phyloP scores from a whole-genome alignment of 208 protist species.

The Trypanosoma vivax region DNA sequence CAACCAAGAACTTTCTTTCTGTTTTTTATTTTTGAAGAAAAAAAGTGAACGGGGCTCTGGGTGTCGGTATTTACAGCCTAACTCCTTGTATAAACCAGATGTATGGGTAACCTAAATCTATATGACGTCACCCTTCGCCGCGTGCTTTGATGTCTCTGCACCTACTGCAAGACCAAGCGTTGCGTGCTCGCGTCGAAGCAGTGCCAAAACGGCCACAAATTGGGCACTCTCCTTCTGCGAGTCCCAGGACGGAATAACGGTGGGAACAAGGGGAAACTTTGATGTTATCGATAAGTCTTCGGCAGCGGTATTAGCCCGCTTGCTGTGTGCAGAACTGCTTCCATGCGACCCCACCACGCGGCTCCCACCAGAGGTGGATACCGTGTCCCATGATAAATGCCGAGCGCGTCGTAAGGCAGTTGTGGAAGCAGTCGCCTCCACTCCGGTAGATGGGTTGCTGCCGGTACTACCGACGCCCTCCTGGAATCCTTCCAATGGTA shows the following conservation, averaged over 20 bases:
- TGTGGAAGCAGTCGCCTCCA: slow-evolving; percentile 36
- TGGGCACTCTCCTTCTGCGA: slow-evolving; percentile 48
- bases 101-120: not conserved
- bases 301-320: not conserved
- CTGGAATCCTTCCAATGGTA: slow-evolving; percentile 2
- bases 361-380: not conserved
- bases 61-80: no score
- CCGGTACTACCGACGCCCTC: slow-evolving; percentile 11
- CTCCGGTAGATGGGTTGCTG: slow-evolving; percentile 1
- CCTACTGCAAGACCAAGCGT: slow-evolving; percentile 2
- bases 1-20: no score
- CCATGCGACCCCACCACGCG: slow-evolving; percentile 1
- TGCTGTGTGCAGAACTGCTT: not conserved
- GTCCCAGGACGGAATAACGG: slow-evolving; percentile 67
- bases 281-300: not conserved
- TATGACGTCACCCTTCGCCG: not conserved
- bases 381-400: slow-evolving; percentile 4
- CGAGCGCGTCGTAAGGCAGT: slow-evolving; percentile 28
- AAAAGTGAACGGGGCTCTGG: no score
- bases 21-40: no score
- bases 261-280: slow-evolving; percentile 22
- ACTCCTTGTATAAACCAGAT: no score
- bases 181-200: slow-evolving; percentile 30
- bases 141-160: not conserved
- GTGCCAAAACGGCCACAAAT: slow-evolving; percentile 42